These are phyloP conservation scores for Naematelia encephala DNA, from an alignment of 768 basidiomycete species.

Conservation along the genomic window DNA sequence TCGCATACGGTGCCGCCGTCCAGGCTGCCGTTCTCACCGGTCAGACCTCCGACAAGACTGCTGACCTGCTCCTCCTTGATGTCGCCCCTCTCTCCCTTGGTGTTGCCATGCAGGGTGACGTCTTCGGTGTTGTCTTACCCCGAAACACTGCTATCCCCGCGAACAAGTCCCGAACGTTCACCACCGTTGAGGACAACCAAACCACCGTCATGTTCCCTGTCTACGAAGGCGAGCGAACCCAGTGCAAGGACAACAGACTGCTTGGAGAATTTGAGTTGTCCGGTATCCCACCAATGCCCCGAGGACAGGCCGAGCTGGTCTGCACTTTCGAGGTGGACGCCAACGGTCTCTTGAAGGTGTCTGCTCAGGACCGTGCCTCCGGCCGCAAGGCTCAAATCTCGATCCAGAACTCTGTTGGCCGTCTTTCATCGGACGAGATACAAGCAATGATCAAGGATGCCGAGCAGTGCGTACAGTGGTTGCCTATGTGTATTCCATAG, in stretches of 20 bases:
- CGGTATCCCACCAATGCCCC: constrained; percentile 98
- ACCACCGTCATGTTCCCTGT: constrained; percentile 99
- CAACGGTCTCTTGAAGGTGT: constrained; percentile 98
- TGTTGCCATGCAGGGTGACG: constrained; percentile 99
- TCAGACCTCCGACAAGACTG: constrained; percentile 97
- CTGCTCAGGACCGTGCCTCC: constrained; percentile 95
- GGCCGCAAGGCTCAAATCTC: constrained; percentile 96
- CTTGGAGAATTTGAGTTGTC: constrained; percentile 99
- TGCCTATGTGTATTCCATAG: constrained; percentile 1
- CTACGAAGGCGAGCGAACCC: constrained; percentile 99
- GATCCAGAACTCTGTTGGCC: constrained; percentile 99
- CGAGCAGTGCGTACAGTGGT: constrained; percentile 69
- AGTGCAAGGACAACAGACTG: constrained; percentile 98
- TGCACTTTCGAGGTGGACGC: constrained; percentile 99
- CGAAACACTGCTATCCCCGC: constrained; percentile 99
- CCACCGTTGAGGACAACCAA: constrained; percentile 99
- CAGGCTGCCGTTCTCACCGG: constrained; percentile 98
- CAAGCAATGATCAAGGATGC: constrained; percentile 99
- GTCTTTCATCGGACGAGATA: constrained; percentile 94
- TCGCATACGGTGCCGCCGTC: constrained; percentile 98
- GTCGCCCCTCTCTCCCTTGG: constrained; percentile 97
- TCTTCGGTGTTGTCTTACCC: constrained; percentile 98
- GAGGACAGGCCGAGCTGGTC: constrained; percentile 98
- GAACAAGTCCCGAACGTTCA: constrained; percentile 98
- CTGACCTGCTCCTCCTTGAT: constrained; percentile 96